Conservation (phyloP, 2,329 filamentous ascomycete species). For the Phoma sp. region DNA sequence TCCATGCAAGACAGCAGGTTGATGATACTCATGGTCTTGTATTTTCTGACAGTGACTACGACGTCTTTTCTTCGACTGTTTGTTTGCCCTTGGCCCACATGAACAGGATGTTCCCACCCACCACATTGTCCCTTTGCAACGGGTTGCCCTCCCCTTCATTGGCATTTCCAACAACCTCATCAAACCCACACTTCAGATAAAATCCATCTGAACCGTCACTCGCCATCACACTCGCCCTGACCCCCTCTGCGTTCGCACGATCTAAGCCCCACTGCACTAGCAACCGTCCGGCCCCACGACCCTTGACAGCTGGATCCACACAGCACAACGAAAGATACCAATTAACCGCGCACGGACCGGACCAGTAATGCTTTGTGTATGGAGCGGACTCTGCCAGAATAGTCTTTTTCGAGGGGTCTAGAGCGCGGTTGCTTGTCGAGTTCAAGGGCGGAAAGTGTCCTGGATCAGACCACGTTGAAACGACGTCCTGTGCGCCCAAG, state of each 20-base stretch:
- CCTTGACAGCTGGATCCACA: constrained; percentile 51
- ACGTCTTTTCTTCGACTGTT: no score
- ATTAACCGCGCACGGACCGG: constrained; percentile 33
- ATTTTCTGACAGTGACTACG: no score
- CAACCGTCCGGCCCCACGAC: constrained; percentile 37
- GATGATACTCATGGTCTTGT: no score
- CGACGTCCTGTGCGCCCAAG: constrained; percentile 18
- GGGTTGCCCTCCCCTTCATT: no score
- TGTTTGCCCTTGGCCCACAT: constrained; percentile 22
- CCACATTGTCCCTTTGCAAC: no score
- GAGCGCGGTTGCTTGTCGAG: constrained; percentile 27
- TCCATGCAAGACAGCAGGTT: no score
- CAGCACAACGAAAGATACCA: constrained; percentile 51
- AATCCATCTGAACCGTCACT: no score
- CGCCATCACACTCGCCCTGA: constrained; percentile 42
- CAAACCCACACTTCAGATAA: no score
- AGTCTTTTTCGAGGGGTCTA: constrained; percentile 24
- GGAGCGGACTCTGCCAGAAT: constrained; percentile 5
- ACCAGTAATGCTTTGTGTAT: constrained; percentile 30
- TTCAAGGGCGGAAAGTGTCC: constrained; percentile 17
- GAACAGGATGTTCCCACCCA: constrained; percentile 35
- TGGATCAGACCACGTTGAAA: constrained; percentile 20
- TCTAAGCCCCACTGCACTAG: constrained; percentile 39
- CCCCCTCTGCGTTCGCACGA: constrained; percentile 42
- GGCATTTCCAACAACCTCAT: no score